Conservation (phyloP, 352 stramenopile genomes). For the Phytophthora brassicae region DNA sequence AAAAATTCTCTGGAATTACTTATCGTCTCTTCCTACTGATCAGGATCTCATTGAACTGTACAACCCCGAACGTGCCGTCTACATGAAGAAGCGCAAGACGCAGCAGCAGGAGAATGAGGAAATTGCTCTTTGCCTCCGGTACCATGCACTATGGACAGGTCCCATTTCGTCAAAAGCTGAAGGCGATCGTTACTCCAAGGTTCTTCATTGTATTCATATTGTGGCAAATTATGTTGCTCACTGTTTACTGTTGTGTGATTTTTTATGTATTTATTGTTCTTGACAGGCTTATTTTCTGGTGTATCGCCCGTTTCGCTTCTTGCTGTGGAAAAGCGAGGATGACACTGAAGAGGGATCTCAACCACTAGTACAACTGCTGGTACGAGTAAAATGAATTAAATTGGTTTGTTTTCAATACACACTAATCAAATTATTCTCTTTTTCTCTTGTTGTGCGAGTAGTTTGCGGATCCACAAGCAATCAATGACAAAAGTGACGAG, state of each 20-base stretch:
- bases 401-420: background rate
- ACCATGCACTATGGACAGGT: slow-evolving; percentile 74
- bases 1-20: slow-evolving; percentile 81
- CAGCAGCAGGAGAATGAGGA: slow-evolving; percentile 55
- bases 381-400: slow-evolving; percentile 25
- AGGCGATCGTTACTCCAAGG: slow-evolving; percentile 69
- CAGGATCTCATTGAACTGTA: slow-evolving; percentile 82
- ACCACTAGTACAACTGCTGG: slow-evolving; percentile 61
- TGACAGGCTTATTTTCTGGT: slow-evolving; percentile 60
- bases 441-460: slow-evolving; percentile 21
- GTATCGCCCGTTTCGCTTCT: slow-evolving; percentile 75
- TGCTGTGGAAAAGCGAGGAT: slow-evolving; percentile 80
- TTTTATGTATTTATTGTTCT: slow-evolving; percentile 1
- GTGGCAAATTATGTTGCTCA: slow-evolving; percentile 2
- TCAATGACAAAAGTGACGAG: slow-evolving; percentile 64
- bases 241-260: slow-evolving; percentile 6
- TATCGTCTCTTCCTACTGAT: slow-evolving; percentile 80
- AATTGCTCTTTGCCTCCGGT: slow-evolving; percentile 48
- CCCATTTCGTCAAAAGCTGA: slow-evolving; percentile 63
- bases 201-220: slow-evolving; percentile 13
- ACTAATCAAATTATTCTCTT: background rate
- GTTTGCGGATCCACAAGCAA: slow-evolving; percentile 67
- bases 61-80: slow-evolving; percentile 61
- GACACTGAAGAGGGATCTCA: slow-evolving; percentile 61
- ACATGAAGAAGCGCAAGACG: slow-evolving; percentile 46